Conservation (phyloP, 352 stramenopile genomes). For the Phytophthora crassamura region DNA sequence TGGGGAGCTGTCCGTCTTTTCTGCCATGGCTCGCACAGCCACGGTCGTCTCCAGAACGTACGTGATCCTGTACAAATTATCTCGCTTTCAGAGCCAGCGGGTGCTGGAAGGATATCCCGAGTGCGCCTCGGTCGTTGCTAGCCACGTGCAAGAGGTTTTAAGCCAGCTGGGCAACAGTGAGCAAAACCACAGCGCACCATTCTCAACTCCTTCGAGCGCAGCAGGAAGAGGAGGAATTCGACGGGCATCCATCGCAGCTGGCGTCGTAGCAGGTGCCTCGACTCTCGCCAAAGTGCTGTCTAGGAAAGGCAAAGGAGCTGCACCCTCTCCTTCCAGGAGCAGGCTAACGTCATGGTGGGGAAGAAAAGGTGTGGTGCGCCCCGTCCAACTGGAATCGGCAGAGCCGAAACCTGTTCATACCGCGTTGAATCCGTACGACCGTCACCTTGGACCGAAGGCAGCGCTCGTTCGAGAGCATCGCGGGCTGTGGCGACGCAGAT, state of each 20-base stretch:
- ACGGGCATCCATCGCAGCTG: conserved; percentile 12
- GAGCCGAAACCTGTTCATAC: too few relatives aligned
- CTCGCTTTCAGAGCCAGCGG: conserved; percentile 59
- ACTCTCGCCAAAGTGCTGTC: conserved; percentile 10
- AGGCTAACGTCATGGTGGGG: background rate
- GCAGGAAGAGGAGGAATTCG: background rate
- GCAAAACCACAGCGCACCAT: background rate
- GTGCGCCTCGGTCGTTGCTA: conserved; percentile 35
- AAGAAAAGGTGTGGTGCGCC: conserved; percentile 6
- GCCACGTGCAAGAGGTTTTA: conserved; percentile 33
- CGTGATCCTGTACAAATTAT: conserved; percentile 69
- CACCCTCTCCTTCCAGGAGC: background rate
- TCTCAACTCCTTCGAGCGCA: conserved; percentile 4
- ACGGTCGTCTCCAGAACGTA: conserved; percentile 70
- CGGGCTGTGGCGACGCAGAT: conserved; percentile 13
- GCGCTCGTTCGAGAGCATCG: background rate
- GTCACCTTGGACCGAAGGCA: too few relatives aligned
- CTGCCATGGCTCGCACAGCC: conserved; percentile 54
- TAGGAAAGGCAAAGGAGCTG: conserved; percentile 1
- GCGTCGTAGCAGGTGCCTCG: conserved; percentile 9
- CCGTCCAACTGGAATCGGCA: background rate
- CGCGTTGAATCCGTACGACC: too few relatives aligned
- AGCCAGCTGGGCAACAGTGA: conserved; percentile 5
- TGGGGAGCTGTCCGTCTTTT: conserved; percentile 77
- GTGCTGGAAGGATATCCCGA: conserved; percentile 63